Evolutionary conservation across 257 asterid genomes (phyloP).

Genomic region (Penstemon eatonii): DNA sequence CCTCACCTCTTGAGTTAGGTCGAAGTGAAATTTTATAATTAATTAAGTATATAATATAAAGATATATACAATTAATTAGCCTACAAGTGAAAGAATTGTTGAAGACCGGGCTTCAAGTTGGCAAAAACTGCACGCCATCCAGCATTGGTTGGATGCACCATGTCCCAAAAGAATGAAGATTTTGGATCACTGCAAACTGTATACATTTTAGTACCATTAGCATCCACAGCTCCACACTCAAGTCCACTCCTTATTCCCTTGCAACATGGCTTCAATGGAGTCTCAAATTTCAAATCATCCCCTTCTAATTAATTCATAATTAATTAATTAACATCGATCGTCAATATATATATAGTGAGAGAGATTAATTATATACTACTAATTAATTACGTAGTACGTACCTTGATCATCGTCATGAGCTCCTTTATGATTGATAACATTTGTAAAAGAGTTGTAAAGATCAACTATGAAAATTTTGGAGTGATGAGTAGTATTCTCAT

Average conservation of each 20-base stretch:
- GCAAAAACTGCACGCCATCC: constrained; percentile 76
- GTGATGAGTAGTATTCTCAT: constrained; percentile 31
- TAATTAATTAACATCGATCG: not conserved
- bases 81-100: constrained; percentile 33
- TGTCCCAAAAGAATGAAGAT: constrained; percentile 80
- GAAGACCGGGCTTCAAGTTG: constrained; percentile 41
- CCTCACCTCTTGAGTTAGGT: too few species aligned
- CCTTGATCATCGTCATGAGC: constrained; percentile 33
- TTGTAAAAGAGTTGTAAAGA: constrained; percentile 58
- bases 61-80: too few species aligned
- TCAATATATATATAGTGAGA: not conserved
- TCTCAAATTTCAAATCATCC: constrained; percentile 44
- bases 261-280: constrained; percentile 81
- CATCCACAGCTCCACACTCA: constrained; percentile 57
- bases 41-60: too few species aligned
- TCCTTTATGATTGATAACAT: constrained; percentile 41
- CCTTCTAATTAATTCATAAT: constrained; percentile 34
- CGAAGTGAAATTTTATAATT: too few species aligned
- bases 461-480: constrained; percentile 50
- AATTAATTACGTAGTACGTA: constrained; percentile 26
- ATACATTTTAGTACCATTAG: constrained; percentile 62
- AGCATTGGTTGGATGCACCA: constrained; percentile 78
- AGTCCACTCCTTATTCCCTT: constrained; percentile 45
- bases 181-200: constrained; percentile 59
- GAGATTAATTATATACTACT: too few species aligned